phyloP scores from a whole-genome alignment of 495 filamentous ascomycete genomes.

The Parachaetomium inaequale region DNA sequence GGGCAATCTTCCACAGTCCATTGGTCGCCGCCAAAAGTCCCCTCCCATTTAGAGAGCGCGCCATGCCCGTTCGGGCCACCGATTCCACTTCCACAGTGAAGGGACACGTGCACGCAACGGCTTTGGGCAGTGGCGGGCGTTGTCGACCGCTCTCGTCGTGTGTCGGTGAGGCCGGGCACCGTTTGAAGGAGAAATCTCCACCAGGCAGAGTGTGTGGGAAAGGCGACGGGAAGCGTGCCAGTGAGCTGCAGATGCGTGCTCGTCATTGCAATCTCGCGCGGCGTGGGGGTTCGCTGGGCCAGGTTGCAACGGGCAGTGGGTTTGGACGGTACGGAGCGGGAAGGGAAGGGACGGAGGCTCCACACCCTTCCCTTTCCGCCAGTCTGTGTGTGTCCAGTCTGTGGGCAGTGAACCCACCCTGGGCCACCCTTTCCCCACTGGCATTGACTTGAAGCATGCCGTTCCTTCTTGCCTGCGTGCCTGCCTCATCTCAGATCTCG shows the following conservation, averaged over 20 bases:
- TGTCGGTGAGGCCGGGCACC: not conserved
- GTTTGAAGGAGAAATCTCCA: not conserved
- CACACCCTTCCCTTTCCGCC: not conserved
- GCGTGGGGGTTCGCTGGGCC: not conserved
- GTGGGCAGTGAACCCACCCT: not conserved
- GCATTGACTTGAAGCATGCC: not conserved
- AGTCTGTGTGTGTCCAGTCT: not conserved
- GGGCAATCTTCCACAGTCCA: not conserved
- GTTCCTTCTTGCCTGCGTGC: no score
- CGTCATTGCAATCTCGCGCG: not conserved
- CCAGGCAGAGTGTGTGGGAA: not conserved
- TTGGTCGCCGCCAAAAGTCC: not conserved
- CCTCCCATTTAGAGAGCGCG: not conserved
- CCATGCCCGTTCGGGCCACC: constrained; percentile 2
- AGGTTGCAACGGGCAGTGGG: constrained; percentile 6
- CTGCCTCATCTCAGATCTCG: not conserved
- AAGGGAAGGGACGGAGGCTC: not conserved
- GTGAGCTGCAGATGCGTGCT: not conserved
- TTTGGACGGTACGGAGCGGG: constrained; percentile 2
- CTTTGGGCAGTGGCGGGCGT: not conserved
- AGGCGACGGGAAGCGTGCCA: not conserved
- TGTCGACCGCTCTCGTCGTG: not conserved
- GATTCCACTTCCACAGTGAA: not conserved
- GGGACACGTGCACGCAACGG: constrained; percentile 5
- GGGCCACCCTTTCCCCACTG: not conserved